Evolutionary conservation across 202 grass and related monocot genomes (phyloP).

Genomic region (Digitaria exilis): DNA sequence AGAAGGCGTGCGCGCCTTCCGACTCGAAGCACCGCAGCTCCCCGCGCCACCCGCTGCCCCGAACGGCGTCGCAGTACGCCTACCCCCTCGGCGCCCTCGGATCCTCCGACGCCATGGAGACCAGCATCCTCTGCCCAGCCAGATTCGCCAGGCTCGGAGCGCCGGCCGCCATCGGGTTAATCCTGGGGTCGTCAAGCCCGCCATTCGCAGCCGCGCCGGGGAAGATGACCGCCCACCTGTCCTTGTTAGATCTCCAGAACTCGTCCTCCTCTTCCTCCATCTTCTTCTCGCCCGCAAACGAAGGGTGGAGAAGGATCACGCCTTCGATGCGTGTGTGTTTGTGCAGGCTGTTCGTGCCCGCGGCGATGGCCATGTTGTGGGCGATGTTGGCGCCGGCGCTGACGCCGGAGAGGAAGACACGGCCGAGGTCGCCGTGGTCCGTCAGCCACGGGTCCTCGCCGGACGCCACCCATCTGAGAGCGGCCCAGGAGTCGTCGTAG

Average conservation of each 20-base stretch:
- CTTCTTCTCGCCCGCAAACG: slow-evolving; percentile 43
- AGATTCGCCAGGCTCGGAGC: slow-evolving; percentile 54
- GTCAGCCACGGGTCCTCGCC: slow-evolving; percentile 55
- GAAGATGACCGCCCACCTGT: slow-evolving; percentile 49
- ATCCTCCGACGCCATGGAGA: slow-evolving; percentile 53
- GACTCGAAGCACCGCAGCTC: slow-evolving; percentile 44
- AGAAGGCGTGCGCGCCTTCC: slow-evolving; percentile 55
- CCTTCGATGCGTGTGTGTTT: slow-evolving; percentile 36
- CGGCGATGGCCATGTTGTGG: slow-evolving; percentile 53
- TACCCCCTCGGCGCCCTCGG: slow-evolving; percentile 33
- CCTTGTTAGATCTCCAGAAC: slow-evolving; percentile 12
- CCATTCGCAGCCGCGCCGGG: slow-evolving; percentile 21
- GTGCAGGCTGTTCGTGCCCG: neutral
- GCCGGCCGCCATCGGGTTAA: slow-evolving; percentile 64
- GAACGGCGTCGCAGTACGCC: slow-evolving; percentile 60
- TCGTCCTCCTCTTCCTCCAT: slow-evolving; percentile 12
- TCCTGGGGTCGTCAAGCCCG: slow-evolving; percentile 51
- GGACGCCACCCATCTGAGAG: slow-evolving; percentile 54
- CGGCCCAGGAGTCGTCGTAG: slow-evolving; percentile 57
- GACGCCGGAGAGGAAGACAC: slow-evolving; percentile 53
- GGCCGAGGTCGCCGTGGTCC: slow-evolving; percentile 51
- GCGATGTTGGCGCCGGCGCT: slow-evolving; percentile 75
- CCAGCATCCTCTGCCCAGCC: slow-evolving; percentile 55
- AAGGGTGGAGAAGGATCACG: slow-evolving; percentile 60
- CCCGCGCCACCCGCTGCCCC: slow-evolving; percentile 51